Conservation (phyloP, 345 rosid species). For the Arabidopsis suecica region DNA sequence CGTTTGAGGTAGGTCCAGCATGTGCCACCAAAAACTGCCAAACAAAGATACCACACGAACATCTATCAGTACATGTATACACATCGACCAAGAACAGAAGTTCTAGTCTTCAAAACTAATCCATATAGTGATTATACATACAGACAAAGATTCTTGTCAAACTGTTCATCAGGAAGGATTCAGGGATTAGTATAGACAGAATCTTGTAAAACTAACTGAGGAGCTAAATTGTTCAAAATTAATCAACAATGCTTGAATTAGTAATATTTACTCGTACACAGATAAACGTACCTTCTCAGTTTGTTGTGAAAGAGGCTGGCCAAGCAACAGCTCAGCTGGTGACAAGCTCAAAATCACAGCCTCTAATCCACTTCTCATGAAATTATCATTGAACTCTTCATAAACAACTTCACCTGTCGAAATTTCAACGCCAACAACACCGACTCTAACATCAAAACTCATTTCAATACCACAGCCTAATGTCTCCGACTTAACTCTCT, state of each 20-base stretch:
- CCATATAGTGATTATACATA: neutral
- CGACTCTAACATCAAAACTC: conserved; percentile 69
- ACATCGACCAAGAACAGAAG: conserved; percentile 15
- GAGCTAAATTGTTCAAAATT: conserved; percentile 5
- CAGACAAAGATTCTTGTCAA: conserved; percentile 17
- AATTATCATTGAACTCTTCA: conserved; percentile 75
- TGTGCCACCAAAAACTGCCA: conserved; percentile 68
- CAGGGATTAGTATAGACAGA: neutral
- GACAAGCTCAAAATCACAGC: conserved; percentile 80
- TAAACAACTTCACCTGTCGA: conserved; percentile 90
- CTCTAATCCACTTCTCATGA: conserved; percentile 82
- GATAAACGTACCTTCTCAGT: conserved; percentile 74
- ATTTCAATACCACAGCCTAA: conserved; percentile 36
- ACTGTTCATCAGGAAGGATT: conserved; percentile 10
- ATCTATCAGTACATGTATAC: conserved; percentile 9
- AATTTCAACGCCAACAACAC: conserved; percentile 83
- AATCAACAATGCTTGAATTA: conserved; percentile 6
- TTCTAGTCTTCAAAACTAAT: conserved; percentile 3
- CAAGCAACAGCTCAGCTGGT: conserved; percentile 86
- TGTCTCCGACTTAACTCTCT: conserved; percentile 37
- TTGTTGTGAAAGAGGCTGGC: conserved; percentile 69
- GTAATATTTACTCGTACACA: neutral
- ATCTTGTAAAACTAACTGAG: conserved; percentile 2
- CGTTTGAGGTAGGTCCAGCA: conserved; percentile 92
- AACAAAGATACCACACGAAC: conserved; percentile 23